A percentile compares a stretch with the other conserved stretches of the same genome.
These are phyloP conservation scores for Neofusicoccum umdonicola DNA, from an alignment of 2,329 filamentous ascomycete genomes.

Conservation along the genomic window DNA sequence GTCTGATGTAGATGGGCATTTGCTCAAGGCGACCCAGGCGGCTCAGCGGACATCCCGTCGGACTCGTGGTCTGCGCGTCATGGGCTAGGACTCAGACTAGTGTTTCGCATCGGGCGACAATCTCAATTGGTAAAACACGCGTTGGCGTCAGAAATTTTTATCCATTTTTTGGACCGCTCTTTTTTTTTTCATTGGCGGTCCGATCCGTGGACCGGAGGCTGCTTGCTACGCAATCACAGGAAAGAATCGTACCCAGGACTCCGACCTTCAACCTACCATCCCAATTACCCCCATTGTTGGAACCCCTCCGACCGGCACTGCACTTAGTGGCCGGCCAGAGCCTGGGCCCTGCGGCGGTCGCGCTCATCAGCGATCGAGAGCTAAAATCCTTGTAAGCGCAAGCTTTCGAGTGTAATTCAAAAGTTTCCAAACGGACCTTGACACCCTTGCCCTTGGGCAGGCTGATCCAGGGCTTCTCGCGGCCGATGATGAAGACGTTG, in stretches of 20 bases:
- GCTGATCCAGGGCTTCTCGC: slow-evolving; percentile 98
- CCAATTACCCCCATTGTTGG: background rate
- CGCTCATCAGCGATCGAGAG: slow-evolving; percentile 98
- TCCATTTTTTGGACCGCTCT: slow-evolving; percentile 17
- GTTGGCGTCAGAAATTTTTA: slow-evolving; percentile 9
- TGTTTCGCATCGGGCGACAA: slow-evolving; percentile 2
- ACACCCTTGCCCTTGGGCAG: slow-evolving; percentile 99
- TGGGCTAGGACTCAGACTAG: background rate
- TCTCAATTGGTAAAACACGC: slow-evolving; percentile 10
- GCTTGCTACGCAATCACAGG: slow-evolving; percentile 8
- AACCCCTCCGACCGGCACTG: slow-evolving; percentile 14
- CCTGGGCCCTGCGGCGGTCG: slow-evolving; percentile 85
- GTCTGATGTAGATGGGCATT: background rate
- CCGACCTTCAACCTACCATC: slow-evolving; percentile 15
- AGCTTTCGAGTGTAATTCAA: background rate
- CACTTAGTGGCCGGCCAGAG: slow-evolving; percentile 53
- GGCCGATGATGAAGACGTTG: slow-evolving; percentile 99
- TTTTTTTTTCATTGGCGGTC: slow-evolving; percentile 8
- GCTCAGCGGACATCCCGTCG: background rate
- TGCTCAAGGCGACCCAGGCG: background rate
- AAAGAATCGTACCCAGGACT: slow-evolving; percentile 13
- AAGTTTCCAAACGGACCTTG: slow-evolving; percentile 56
- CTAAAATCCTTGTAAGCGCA: slow-evolving; percentile 38
- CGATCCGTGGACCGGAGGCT: slow-evolving; percentile 15
- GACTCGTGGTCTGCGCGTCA: background rate